phyloP scores from a whole-genome alignment of 345 rosid species.

The Lumnitzera littorea region DNA sequence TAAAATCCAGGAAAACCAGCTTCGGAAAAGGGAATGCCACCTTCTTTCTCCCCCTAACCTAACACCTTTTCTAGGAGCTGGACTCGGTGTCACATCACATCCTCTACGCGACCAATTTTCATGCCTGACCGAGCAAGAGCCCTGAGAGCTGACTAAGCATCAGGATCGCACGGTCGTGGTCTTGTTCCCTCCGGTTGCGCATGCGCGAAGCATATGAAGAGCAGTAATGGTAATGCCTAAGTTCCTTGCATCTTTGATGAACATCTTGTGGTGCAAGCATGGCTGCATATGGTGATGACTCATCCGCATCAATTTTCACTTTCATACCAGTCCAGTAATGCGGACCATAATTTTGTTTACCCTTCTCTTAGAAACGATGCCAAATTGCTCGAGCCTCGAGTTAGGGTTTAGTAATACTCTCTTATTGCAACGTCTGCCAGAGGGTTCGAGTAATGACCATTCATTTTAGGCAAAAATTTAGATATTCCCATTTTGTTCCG shows the following conservation, averaged over 20 bases:
- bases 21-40: not conserved
- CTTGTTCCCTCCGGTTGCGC: conserved; percentile 86
- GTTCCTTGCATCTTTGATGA: conserved; percentile 84
- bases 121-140: conserved; percentile 96
- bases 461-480: too few relatives aligned
- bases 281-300: conserved; percentile 90
- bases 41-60: conserved; percentile 79
- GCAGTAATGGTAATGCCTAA: conserved; percentile 49
- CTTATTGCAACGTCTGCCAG: too few relatives aligned
- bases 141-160: conserved; percentile 86
- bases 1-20: not conserved
- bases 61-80: conserved; percentile 87
- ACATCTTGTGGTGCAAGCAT: conserved; percentile 96
- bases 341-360: conserved; percentile 79
- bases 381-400: too few relatives aligned
- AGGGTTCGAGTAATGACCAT: too few relatives aligned
- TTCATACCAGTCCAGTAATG: conserved; percentile 96
- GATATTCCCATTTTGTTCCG: too few relatives aligned
- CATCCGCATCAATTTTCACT: conserved; percentile 90
- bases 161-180: conserved; percentile 80
- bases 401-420: too few relatives aligned
- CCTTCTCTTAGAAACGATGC: conserved; percentile 42
- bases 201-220: conserved; percentile 80
- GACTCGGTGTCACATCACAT: conserved; percentile 78
- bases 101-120: conserved; percentile 86